These are phyloP conservation scores for Tolypocladium sp. DNA, from an alignment of 2,329 filamentous ascomycete species.

Conservation along the genomic window DNA sequence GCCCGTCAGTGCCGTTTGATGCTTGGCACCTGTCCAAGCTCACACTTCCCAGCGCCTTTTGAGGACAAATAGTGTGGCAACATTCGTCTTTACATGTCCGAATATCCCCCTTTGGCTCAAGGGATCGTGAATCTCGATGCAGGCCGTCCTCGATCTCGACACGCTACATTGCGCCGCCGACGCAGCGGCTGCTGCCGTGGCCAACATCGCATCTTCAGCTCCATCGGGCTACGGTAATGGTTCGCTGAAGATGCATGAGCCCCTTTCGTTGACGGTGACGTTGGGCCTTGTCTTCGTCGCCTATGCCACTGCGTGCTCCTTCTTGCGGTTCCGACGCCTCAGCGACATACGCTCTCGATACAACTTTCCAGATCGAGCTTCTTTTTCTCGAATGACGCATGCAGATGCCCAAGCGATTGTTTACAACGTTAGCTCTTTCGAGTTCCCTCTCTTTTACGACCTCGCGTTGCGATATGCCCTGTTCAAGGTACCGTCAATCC, in stretches of 20 bases:
- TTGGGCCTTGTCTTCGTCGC: slow-evolving; percentile 12
- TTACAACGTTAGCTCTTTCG: slow-evolving; percentile 18
- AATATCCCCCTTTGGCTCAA: background rate
- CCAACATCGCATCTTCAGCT: background rate
- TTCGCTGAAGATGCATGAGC: background rate
- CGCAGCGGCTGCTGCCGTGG: background rate
- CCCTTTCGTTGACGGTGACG: slow-evolving; percentile 2
- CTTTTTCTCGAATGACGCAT: slow-evolving; percentile 29
- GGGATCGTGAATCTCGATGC: background rate
- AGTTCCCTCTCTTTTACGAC: slow-evolving; percentile 29
- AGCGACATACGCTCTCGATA: slow-evolving; percentile 17
- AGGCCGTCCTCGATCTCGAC: background rate
- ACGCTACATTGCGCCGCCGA: background rate
- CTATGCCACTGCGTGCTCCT: slow-evolving; percentile 24
- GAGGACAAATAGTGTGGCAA: background rate
- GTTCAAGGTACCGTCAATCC: slow-evolving; percentile 22
- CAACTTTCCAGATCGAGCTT: slow-evolving; percentile 23
- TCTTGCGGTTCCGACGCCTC: slow-evolving; percentile 26
- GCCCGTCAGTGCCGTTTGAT: background rate
- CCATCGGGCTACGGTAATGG: background rate
- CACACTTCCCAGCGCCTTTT: background rate
- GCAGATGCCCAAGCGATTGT: slow-evolving; percentile 36
- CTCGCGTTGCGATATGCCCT: slow-evolving; percentile 28
- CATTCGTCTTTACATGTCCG: background rate
- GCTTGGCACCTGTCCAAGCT: background rate